Percentiles rank a stretch among this genome's conserved stretches.
These are phyloP conservation scores for Wallacemonas sp. DNA, from an alignment of 208 protist genomes.

Conservation along the genomic window DNA sequence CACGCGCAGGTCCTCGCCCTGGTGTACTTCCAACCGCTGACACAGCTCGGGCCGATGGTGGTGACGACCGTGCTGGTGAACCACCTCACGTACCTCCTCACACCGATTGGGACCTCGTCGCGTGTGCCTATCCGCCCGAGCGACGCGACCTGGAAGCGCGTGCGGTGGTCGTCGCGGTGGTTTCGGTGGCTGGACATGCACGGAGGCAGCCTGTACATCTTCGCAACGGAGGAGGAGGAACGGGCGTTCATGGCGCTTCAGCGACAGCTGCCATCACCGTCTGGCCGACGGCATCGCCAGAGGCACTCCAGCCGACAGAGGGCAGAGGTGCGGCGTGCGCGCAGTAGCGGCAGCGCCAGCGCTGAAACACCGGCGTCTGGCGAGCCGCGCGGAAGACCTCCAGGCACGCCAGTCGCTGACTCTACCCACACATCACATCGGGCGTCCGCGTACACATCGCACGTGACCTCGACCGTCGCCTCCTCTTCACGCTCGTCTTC, in stretches of 20 bases:
- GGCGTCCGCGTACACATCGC: too few relatives aligned
- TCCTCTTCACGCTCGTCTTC: too few relatives aligned
- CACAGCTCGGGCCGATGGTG: slow-evolving; percentile 62
- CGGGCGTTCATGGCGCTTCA: slow-evolving; percentile 62
- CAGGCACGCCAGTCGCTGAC: too few relatives aligned
- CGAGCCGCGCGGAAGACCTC: too few relatives aligned
- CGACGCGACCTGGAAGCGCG: slow-evolving; percentile 55
- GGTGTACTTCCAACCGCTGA: slow-evolving; percentile 64
- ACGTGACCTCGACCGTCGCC: too few relatives aligned
- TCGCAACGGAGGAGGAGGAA: slow-evolving; percentile 72
- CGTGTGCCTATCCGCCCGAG: slow-evolving; percentile 62
- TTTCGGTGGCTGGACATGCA: slow-evolving; percentile 76
- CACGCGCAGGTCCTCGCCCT: slow-evolving; percentile 57
- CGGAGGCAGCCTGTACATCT: slow-evolving; percentile 81
- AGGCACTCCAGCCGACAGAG: too few relatives aligned
- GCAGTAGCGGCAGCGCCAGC: too few relatives aligned
- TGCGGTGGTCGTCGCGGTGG: slow-evolving; percentile 72
- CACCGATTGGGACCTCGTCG: slow-evolving; percentile 43
- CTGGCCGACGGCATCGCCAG: too few relatives aligned
- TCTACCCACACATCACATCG: too few relatives aligned
- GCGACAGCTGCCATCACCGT: too few relatives aligned
- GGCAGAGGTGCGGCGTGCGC: too few relatives aligned
- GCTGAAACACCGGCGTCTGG: too few relatives aligned
- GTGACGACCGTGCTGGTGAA: slow-evolving; percentile 66
- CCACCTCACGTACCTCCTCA: slow-evolving; percentile 80